A percentile compares a stretch with the other conserved stretches of the same genome.
These are phyloP conservation scores for Phylloporus scabripes DNA, from an alignment of 768 basidiomycete species.

Conservation along the genomic window DNA sequence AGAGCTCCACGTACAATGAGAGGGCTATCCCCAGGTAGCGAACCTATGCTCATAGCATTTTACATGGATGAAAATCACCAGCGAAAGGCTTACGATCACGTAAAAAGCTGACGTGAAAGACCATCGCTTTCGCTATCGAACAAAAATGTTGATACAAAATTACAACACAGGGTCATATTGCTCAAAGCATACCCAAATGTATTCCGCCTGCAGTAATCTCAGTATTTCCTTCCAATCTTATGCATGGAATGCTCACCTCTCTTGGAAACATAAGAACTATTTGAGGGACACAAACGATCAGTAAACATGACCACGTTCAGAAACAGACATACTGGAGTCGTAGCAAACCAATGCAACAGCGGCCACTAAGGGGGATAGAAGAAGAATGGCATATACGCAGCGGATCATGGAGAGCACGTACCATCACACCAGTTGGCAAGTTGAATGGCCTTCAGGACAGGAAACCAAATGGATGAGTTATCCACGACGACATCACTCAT, in stretches of 20 bases:
- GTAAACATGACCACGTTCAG: too few species aligned
- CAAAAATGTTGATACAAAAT: neutral
- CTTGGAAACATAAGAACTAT: conserved; percentile 18
- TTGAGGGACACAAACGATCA: neutral
- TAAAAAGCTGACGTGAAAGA: conserved; percentile 15
- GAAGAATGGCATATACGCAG: neutral
- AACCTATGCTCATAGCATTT: conserved; percentile 1
- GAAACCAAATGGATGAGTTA: too few species aligned
- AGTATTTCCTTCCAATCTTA: neutral
- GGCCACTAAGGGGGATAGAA: conserved; percentile 4
- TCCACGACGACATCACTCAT: too few species aligned
- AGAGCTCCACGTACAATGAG: conserved; percentile 9
- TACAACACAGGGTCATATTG: neutral
- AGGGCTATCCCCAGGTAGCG: conserved; percentile 16
- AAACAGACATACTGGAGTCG: conserved; percentile 4
- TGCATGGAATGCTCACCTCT: conserved; percentile 11
- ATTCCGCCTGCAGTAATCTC: conserved; percentile 9
- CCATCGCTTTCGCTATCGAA: conserved; percentile 10
- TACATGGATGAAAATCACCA: neutral
- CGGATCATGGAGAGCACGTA: too few species aligned
- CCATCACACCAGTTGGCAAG: neutral
- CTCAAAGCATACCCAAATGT: conserved; percentile 16
- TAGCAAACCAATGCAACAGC: conserved; percentile 17
- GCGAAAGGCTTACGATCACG: conserved; percentile 8
- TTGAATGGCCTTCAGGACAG: conserved; percentile 5